These are phyloP conservation scores for Fusarium neocosmosporiellum DNA, from an alignment of 2,329 filamentous ascomycete genomes.

Conservation along the genomic window DNA sequence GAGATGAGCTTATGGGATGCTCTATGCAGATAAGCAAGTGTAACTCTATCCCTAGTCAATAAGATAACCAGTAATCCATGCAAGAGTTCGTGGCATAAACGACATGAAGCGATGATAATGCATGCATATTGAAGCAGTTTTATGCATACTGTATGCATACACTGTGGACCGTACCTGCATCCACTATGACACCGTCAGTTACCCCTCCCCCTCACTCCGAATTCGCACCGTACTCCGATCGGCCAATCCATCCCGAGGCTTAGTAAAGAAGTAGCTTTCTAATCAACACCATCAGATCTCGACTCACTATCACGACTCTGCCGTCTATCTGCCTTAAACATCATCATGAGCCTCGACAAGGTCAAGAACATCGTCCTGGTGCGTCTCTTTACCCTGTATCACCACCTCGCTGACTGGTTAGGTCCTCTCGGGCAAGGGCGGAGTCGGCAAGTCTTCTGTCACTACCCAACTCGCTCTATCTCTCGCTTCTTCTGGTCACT, in stretches of 20 bases:
- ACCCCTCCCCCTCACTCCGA: background rate
- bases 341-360: conserved; percentile 59
- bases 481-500: conserved; percentile 84
- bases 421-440: conserved; percentile 95
- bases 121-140: background rate
- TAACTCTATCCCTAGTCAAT: background rate
- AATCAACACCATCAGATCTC: conserved; percentile 33
- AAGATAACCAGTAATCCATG: background rate
- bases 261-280: conserved; percentile 44
- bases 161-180: conserved; percentile 9
- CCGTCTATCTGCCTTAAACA: background rate
- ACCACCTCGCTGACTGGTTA: conserved; percentile 45
- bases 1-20: background rate
- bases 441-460: conserved; percentile 97
- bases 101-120: background rate
- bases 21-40: background rate
- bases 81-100: background rate
- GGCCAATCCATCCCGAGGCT: conserved; percentile 37
- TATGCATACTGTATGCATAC: background rate
- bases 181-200: conserved; percentile 13
- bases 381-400: conserved; percentile 45
- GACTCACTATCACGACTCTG: background rate
- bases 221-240: conserved; percentile 17
- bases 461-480: conserved; percentile 95
- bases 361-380: conserved; percentile 84